Evolutionary conservation across 352 stramenopile genomes (phyloP), one percentile per base, ranked within the genome.

Genomic region (Globisporangium nodosum): DNA sequence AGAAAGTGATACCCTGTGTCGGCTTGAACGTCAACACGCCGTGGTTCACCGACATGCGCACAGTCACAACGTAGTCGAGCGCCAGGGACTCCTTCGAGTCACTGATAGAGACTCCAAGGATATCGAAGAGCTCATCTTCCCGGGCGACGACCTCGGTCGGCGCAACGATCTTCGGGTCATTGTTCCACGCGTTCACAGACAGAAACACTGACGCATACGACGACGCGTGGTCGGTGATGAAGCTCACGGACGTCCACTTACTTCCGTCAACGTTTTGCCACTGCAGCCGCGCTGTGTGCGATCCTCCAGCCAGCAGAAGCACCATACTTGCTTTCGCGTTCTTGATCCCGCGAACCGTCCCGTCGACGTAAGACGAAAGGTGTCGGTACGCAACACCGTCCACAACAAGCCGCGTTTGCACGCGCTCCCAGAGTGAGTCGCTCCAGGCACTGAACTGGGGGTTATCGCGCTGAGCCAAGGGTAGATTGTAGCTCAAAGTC

Each of bases 191-290:
- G 42, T 84, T 87, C 4, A 90, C 67, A 9, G 64, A 74, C 4
- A 92, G 63, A 65, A 91, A 90, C 15, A 92, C 68, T 6, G 81
- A 85, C 21, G 74, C 73, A 48, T 89, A 87, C 0, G 83, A 82
- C 9, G 76, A 88, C 11, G 67, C 63, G 54, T 85, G 58, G 37
- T 92, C 79, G 0, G 79, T 88, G 49, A 92, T 74, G 60, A 89
- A 89, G 33, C 71, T 88, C 27, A 92, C 82, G 8, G 74, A 70
- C 27, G 61, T 71, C 82, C 82, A 92, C 33, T 74, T 69, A 55
- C 55, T 87, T 18, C 77, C 77, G 51, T 89, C 80, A 0, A 90
- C 70, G 31, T 88, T 90, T 66, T 92, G 71, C 83, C 83, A 92
- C 50, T 90, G 83, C 2, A 92, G 52, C 48, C 80, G 74, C 15